Conservation (phyloP, 2,329 filamentous ascomycete genomes). For the Apiospora saccharicola region DNA sequence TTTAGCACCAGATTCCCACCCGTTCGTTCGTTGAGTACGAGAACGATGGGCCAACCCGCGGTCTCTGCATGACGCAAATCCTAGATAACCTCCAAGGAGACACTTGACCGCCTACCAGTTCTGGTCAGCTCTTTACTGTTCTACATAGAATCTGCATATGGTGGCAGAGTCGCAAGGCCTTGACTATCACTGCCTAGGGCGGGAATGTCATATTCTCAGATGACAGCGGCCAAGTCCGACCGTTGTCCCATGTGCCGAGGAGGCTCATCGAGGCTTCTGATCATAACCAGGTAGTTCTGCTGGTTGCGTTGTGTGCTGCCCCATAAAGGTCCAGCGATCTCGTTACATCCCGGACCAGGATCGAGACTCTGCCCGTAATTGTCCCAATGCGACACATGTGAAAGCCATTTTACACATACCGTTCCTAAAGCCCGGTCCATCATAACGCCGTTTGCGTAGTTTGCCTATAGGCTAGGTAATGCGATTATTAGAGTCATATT, state of each 20-base stretch:
- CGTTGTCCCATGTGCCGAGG: slow-evolving; percentile 15
- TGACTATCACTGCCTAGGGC: slow-evolving; percentile 1
- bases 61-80: slow-evolving; percentile 9
- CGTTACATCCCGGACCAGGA: slow-evolving; percentile 19
- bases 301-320: neutral
- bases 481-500: neutral
- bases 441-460: neutral
- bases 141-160: neutral
- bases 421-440: slow-evolving; percentile 9
- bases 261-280: slow-evolving; percentile 8
- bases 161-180: neutral
- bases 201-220: slow-evolving; percentile 10
- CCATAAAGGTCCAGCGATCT: slow-evolving; percentile 15
- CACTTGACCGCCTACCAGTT: slow-evolving; percentile 9
- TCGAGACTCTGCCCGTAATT: slow-evolving; percentile 14
- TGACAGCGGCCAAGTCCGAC: slow-evolving; percentile 18
- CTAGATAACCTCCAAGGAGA: neutral
- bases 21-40: slow-evolving; percentile 2
- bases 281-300: slow-evolving; percentile 6
- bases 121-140: neutral
- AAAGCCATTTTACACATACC: slow-evolving; percentile 2
- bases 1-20: slow-evolving; percentile 8
- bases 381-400: slow-evolving; percentile 17
- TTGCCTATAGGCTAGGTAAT: neutral
- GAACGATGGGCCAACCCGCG: neutral